Base-by-base conservation (phyloP, 129 eudicot genomes). In the carrot (Daucus carota) region DNA sequence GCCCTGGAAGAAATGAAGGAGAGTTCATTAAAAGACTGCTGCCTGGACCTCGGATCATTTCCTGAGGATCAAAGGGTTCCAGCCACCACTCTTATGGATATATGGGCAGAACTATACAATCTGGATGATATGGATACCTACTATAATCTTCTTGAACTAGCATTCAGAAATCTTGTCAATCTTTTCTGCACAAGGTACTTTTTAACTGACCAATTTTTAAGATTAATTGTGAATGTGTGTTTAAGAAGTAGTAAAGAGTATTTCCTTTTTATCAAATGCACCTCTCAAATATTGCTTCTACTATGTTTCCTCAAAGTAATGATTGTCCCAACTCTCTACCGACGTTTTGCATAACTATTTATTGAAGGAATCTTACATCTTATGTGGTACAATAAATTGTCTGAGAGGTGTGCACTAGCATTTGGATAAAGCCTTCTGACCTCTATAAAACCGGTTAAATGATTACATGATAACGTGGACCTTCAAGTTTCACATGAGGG, bases 21-120 rank as follows among this genome's bases (percentile, higher is more conserved):
- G n/a, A 0, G 8, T 8, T 18, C 45, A 22, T 33, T 76, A 26
- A 81, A 77, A 42, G 67, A 86, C 24, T 80, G 38, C 65, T 86
- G 5, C 63, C 41, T 86, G 85, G 89, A 86, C 76, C 79, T 86
- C 5, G 87, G 84, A 11, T 71, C 79, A 65, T 86, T 83, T 52
- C 89, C 78, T 20, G 89, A 80, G 59, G 87, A 86, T 77, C 89
- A 83, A 75, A 77, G 62, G 68, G 80, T 86, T 20, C 77, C 89
- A 6, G 79, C 83, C 52, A 77, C 78, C n/a, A 73, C 77, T 29
- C 79, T 86, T 33, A 48, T 74, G 52, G 77, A 86, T 78, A 86
- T 86, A 80, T 86, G 89, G 89, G 85, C 52, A 62, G 86, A 80
- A 65, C 71, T 86, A 66, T 83, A 86, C 54, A 31, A 66, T 29